These are phyloP conservation scores for Myochromella boudieri DNA, from an alignment of 768 basidiomycete species.

Conservation along the genomic window DNA sequence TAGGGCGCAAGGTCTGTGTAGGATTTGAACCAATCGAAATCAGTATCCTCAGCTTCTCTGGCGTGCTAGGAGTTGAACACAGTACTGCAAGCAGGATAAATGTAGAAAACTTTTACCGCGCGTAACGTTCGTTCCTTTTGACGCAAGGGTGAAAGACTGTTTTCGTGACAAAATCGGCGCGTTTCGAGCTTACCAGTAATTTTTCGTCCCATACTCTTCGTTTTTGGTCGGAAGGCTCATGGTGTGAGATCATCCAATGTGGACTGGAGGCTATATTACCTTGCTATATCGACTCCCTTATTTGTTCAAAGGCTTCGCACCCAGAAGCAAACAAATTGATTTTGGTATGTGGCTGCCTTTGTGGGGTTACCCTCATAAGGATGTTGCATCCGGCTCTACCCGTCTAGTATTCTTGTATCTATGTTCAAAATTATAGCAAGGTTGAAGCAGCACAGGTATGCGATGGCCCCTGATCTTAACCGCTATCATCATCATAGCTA, in stretches of 20 bases:
- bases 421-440: no score
- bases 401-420: no score
- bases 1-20: conserved; percentile 69
- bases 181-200: conserved; percentile 57
- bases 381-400: no score
- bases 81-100: not conserved
- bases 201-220: conserved; percentile 64
- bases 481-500: no score
- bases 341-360: no score
- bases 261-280: no score
- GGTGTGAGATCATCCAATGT: not conserved
- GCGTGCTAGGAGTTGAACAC: conserved; percentile 2
- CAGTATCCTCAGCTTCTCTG: conserved; percentile 58
- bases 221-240: conserved; percentile 55
- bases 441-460: no score
- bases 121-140: conserved; percentile 69
- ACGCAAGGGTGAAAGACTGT: conserved; percentile 1
- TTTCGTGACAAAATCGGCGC: not conserved
- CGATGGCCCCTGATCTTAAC: no score
- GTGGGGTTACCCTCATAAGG: no score
- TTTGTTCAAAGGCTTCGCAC: not conserved
- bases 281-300: no score
- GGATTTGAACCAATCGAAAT: conserved; percentile 88
- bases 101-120: conserved; percentile 43
- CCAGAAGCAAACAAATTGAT: no score